phyloP scores from a whole-genome alignment of 805 yeast species.

The Wickerhamomyces sydowiorum region DNA sequence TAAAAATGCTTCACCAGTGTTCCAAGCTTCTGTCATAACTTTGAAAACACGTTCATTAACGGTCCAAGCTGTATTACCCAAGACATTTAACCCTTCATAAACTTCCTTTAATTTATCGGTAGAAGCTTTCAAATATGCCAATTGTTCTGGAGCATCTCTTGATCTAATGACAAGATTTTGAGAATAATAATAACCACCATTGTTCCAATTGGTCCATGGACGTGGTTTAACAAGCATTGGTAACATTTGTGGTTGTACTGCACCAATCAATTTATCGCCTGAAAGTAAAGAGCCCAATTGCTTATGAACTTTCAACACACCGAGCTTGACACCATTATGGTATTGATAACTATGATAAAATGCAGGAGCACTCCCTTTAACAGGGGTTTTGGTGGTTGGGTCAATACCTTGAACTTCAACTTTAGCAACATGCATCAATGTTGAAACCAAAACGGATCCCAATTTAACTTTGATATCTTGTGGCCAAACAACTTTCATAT shows the following conservation, averaged over 20 bases:
- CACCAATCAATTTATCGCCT: conserved; percentile 55
- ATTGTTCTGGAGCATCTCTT: conserved; percentile 82
- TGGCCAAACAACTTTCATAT: conserved; percentile 47
- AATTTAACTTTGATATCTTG: conserved; percentile 56
- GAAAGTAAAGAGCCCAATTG: conserved; percentile 61
- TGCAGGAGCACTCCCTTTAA: conserved; percentile 81
- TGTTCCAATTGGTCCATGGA: conserved; percentile 77
- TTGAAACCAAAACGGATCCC: conserved; percentile 74
- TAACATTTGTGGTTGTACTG: conserved; percentile 77
- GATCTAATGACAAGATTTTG: conserved; percentile 65
- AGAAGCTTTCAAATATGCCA: conserved; percentile 84
- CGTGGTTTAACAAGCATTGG: conserved; percentile 93
- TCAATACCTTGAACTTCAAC: conserved; percentile 76
- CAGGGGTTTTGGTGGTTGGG: conserved; percentile 64
- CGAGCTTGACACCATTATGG: conserved; percentile 70
- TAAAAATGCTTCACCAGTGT: conserved; percentile 67
- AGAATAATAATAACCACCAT: conserved; percentile 79
- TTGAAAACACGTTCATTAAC: conserved; percentile 68
- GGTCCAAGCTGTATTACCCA: conserved; percentile 91
- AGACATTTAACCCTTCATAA: conserved; percentile 74
- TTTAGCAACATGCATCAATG: conserved; percentile 75
- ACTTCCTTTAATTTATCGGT: conserved; percentile 62
- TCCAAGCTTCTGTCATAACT: conserved; percentile 78
- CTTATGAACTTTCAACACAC: conserved; percentile 74
- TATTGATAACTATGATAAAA: conserved; percentile 85